Conservation (phyloP, 176 grass and related monocot species). For the Carex cristatella region DNA sequence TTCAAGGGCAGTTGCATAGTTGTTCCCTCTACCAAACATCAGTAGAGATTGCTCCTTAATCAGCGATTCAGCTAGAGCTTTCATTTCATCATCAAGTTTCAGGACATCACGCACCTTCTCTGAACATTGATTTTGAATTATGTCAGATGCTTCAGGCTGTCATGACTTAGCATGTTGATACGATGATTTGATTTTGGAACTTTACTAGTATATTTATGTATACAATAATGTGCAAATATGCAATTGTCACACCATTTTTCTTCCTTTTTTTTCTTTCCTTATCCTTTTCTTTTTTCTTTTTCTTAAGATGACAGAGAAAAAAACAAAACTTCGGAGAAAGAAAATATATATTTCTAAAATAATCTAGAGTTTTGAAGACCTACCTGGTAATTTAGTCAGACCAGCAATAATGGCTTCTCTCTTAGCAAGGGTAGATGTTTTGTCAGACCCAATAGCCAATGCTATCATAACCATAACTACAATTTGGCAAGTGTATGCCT, state of each 20-base stretch:
- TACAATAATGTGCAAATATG: neutral
- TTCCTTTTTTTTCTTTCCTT: neutral
- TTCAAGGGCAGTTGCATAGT: constrained; percentile 89
- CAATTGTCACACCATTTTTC: neutral
- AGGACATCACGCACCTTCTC: constrained; percentile 60
- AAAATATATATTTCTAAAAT: neutral
- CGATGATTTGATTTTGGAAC: neutral
- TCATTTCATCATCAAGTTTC: constrained; percentile 86
- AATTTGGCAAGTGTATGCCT: constrained; percentile 98
- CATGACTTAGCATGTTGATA: neutral
- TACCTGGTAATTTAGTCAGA: constrained; percentile 69
- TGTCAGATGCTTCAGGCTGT: neutral
- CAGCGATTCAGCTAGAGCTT: constrained; percentile 68
- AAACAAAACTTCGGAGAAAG: neutral
- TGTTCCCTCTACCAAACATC: constrained; percentile 85
- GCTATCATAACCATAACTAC: constrained; percentile 94
- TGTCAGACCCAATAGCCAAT: constrained; percentile 87
- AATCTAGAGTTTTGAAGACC: neutral
- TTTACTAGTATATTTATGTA: neutral
- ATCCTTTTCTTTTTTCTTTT: neutral
- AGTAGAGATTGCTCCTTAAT: constrained; percentile 68
- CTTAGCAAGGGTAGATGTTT: constrained; percentile 78
- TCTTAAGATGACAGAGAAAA: neutral
- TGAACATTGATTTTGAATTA: constrained; percentile 1
- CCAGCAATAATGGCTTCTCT: constrained; percentile 54